Conservation (phyloP, 768 basidiomycete genomes). For the Tremella mesenterica region DNA sequence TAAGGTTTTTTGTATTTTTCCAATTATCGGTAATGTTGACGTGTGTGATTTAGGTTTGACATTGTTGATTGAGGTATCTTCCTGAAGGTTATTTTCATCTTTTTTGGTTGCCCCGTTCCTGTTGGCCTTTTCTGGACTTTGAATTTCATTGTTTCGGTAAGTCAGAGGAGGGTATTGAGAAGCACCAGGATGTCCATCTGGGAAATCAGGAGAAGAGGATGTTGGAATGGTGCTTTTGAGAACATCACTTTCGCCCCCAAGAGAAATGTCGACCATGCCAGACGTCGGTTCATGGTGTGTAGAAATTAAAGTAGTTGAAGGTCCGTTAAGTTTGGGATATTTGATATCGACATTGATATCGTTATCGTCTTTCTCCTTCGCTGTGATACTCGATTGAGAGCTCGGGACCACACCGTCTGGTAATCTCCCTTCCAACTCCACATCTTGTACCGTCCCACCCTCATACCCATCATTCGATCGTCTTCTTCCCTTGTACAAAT, state of each 20-base stretch:
- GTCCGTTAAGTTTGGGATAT: too few relatives aligned
- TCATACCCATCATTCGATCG: conserved; percentile 4
- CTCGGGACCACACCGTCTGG: neutral
- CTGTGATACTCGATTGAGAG: neutral
- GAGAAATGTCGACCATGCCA: too few relatives aligned
- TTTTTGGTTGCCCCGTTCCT: neutral
- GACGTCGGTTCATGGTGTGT: too few relatives aligned
- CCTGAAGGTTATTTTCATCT: too few relatives aligned
- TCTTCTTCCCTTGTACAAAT: conserved; percentile 15
- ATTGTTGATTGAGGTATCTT: too few relatives aligned
- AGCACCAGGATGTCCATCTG: neutral
- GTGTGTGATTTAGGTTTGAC: too few relatives aligned
- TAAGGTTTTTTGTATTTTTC: conserved; percentile 46
- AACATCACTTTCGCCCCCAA: too few relatives aligned
- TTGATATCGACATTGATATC: neutral
- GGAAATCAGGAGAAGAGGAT: neutral
- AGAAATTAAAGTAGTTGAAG: too few relatives aligned
- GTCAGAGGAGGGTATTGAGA: conserved; percentile 1
- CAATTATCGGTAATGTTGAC: too few relatives aligned
- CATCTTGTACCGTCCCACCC: neutral
- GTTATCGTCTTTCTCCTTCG: neutral
- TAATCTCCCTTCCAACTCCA: neutral
- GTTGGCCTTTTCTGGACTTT: neutral
- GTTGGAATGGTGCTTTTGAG: conserved; percentile 3
- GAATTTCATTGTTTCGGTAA: too few relatives aligned